Evolutionary conservation across 768 basidiomycete species (phyloP).

Genomic region (Mycena alexandri): DNA sequence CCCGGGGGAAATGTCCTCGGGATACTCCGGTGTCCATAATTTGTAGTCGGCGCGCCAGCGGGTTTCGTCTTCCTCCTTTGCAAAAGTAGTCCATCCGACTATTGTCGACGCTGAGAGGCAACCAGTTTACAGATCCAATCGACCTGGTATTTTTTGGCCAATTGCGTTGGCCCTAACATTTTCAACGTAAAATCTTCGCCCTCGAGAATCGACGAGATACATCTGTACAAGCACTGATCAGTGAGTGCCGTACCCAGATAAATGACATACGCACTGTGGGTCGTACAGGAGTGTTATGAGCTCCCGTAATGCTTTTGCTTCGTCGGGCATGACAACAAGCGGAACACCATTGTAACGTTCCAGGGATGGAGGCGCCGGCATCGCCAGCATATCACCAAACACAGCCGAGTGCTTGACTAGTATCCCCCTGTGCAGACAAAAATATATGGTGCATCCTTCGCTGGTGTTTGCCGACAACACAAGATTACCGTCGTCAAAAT

Average conservation of each 20-base stretch:
- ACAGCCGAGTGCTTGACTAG: constrained; percentile 10
- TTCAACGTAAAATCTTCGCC: neutral
- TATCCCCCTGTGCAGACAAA: constrained; percentile 10
- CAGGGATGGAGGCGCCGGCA: constrained; percentile 10
- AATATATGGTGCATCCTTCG: neutral
- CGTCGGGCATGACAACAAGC: constrained; percentile 21
- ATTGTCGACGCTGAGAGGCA: constrained; percentile 4
- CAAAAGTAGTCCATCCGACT: constrained; percentile 10
- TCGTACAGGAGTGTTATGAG: constrained; percentile 18
- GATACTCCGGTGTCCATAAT: neutral
- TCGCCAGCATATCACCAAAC: constrained; percentile 11
- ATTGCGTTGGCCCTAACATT: constrained; percentile 3
- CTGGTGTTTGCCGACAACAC: constrained; percentile 8
- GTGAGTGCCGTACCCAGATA: neutral
- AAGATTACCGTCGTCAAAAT: constrained; percentile 12
- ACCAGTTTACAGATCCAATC: constrained; percentile 22
- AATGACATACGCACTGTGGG: constrained; percentile 9
- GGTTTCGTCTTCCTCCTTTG: neutral
- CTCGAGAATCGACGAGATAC: neutral
- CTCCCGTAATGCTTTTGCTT: neutral
- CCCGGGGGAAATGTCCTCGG: neutral
- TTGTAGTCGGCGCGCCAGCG: neutral
- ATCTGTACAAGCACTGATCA: neutral
- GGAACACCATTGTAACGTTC: constrained; percentile 22
- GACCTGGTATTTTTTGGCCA: constrained; percentile 29